Conservation (phyloP, 169 alveolate species). For the Babesia bigemina region DNA sequence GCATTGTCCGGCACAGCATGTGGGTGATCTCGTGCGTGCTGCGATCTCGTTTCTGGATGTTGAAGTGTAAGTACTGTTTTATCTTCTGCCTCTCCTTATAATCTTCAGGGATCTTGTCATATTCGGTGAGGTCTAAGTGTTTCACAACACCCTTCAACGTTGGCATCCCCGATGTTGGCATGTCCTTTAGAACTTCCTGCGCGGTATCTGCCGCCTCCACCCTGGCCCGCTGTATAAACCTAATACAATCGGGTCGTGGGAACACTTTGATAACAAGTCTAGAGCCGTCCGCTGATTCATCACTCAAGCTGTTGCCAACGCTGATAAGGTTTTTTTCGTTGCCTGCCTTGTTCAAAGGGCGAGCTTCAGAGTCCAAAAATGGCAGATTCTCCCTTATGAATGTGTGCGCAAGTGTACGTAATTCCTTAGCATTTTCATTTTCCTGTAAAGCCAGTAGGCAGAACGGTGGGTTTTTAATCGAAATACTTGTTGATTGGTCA, state of each 20-base stretch:
- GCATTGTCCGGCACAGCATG: conserved; percentile 83
- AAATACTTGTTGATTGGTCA: neutral
- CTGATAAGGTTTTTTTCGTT: conserved; percentile 1
- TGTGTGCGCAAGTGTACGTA: conserved; percentile 35
- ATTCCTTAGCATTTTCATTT: conserved; percentile 23
- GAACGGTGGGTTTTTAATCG: conserved; percentile 34
- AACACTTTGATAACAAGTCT: conserved; percentile 20
- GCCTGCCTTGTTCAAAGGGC: neutral
- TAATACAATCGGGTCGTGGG: conserved; percentile 25
- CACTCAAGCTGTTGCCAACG: neutral
- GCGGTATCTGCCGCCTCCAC: conserved; percentile 6
- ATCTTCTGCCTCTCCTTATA: conserved; percentile 38
- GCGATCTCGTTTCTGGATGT: conserved; percentile 85
- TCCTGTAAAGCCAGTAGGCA: conserved; percentile 17
- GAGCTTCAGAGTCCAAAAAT: conserved; percentile 49
- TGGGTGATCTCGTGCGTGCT: conserved; percentile 89
- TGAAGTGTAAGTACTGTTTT: conserved; percentile 74
- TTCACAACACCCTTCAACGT: conserved; percentile 46
- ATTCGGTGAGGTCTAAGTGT: conserved; percentile 56
- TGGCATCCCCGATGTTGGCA: conserved; percentile 24
- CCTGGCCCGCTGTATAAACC: neutral
- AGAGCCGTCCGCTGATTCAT: neutral
- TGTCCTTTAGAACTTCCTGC: conserved; percentile 15
- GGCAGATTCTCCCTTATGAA: conserved; percentile 55
- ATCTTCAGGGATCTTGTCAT: conserved; percentile 25